phyloP scores from a whole-genome alignment of 176 grass and related monocot genomes.

The barley (Hordeum vulgare) region MorexV3_pseudomolecules_assembly NC_058520.1:111748474-111748973 shows the following conservation, averaged over 20 bases:
- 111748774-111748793: constrained; percentile 2
- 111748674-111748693: background rate
- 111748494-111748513: background rate
- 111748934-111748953: background rate
- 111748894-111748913: background rate
- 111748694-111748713: background rate
- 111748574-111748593: background rate
- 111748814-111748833: background rate
- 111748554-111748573: too few species aligned
- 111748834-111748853: background rate
- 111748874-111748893: background rate
- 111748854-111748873: constrained; percentile 28
- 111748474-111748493: background rate
- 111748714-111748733: background rate
- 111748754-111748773: constrained; percentile 17
- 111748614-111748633: background rate
- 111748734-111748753: background rate
- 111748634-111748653: background rate
- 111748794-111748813: background rate
- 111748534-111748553: background rate
- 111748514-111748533: background rate
- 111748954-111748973: background rate
- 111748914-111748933: background rate
- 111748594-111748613: background rate
- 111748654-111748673: background rate